These are phyloP conservation scores for Polymyxa betae DNA, from an alignment of 208 protist genomes.

Conservation along the genomic window DNA sequence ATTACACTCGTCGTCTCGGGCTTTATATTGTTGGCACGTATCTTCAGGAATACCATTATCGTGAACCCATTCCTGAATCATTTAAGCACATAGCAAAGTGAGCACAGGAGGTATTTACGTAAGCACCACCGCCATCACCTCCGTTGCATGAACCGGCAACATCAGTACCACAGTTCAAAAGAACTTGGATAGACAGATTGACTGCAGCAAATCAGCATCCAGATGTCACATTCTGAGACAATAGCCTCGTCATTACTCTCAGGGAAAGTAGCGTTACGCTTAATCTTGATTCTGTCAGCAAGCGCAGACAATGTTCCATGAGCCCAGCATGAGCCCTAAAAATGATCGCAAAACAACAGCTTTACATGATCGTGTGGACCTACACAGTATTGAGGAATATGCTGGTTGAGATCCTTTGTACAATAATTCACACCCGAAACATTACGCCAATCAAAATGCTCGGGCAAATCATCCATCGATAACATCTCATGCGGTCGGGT, in stretches of 20 bases:
- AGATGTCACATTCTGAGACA: neutral
- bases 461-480: neutral
- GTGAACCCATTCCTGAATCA: constrained; percentile 22
- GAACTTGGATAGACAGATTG: constrained; percentile 65
- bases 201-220: constrained; percentile 14
- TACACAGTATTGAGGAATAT: constrained; percentile 57
- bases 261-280: constrained; percentile 54
- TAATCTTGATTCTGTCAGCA: constrained; percentile 68
- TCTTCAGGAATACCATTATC: constrained; percentile 52
- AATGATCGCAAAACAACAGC: neutral
- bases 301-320: constrained; percentile 64
- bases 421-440: constrained; percentile 11
- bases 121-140: constrained; percentile 46
- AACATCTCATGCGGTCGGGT: constrained; percentile 18
- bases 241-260: constrained; percentile 45
- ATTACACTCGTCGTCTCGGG: neutral
- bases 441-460: constrained; percentile 34
- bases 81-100: neutral
- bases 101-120: constrained; percentile 34
- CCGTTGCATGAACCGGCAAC: constrained; percentile 66
- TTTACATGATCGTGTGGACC: neutral
- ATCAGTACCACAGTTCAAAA: constrained; percentile 66
- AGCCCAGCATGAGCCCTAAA: constrained; percentile 69
- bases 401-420: constrained; percentile 57
- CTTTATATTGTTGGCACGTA: constrained; percentile 53